Percentiles rank a stretch among this genome's conserved stretches.
Evolutionary conservation across 768 basidiomycete species (phyloP).

Genomic region (Tylopilus felleus): DNA sequence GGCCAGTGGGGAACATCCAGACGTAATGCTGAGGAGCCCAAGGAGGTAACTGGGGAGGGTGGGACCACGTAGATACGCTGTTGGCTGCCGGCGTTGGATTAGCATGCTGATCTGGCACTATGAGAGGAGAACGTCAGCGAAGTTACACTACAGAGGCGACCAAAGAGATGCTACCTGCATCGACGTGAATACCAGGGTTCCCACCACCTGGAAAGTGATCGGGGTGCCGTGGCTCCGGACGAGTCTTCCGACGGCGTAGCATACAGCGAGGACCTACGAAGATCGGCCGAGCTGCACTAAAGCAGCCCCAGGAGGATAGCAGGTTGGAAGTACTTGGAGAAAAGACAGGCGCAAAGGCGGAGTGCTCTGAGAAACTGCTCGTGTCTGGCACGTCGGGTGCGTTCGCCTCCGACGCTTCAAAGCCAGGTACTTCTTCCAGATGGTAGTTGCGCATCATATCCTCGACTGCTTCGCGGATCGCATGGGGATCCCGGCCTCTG

Average conservation of each 20-base stretch:
- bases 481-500: slow-evolving; percentile 5
- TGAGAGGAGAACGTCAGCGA: slow-evolving; percentile 5
- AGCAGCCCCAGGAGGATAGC: background rate
- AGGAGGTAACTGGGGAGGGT: slow-evolving; percentile 5
- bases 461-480: slow-evolving; percentile 19
- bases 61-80: slow-evolving; percentile 1
- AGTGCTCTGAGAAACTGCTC: slow-evolving; percentile 12
- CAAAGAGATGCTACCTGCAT: slow-evolving; percentile 14
- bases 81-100: background rate
- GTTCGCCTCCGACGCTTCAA: slow-evolving; percentile 1
- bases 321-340: background rate
- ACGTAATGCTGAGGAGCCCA: slow-evolving; percentile 20
- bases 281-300: slow-evolving; percentile 6
- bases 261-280: slow-evolving; percentile 11
- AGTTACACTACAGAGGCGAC: background rate
- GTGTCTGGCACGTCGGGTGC: slow-evolving; percentile 4
- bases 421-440: slow-evolving; percentile 19
- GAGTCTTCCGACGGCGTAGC: slow-evolving; percentile 6
- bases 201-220: slow-evolving; percentile 18
- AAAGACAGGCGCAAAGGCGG: slow-evolving; percentile 23
- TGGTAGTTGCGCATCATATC: slow-evolving; percentile 24
- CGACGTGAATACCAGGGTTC: slow-evolving; percentile 20
- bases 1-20: slow-evolving; percentile 25
- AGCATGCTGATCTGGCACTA: slow-evolving; percentile 5
- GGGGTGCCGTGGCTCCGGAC: slow-evolving; percentile 2